Evolutionary conservation across 805 yeast genomes (phyloP), one percentile per base, ranked within the genome.

Genomic region (Schwanniomyces pseudopolymorphus): DNA sequence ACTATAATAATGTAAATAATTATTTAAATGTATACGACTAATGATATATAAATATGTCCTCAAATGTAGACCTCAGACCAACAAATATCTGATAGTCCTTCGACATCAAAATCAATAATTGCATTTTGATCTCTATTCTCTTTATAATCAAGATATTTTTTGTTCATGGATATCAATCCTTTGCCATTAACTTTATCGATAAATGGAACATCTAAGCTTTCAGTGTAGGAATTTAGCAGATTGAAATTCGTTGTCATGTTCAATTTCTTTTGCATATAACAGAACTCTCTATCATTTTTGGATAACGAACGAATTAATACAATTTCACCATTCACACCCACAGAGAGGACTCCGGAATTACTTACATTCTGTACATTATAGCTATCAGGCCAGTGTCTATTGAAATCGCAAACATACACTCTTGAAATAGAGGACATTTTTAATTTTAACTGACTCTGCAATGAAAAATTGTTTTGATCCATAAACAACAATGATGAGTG

Each of bases 241-340:
- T 46, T 41, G 3, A 35, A 19, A 13, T 31, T 27, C 11, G 31
- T 39, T 14, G 39, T 44, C 5, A 22, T 22, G 19, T 51, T 49
- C 39, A 65, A 38, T 1, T 48, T 48, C 10, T 51, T 20, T 3
- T 51, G 44, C 13, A 67, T 35, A 1, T 37, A 40, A 2, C 35
- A 14, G 13, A 58, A 43, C 39, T 61, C 66, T 3, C 33, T 38
- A 14, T 49, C 51, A 3, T 52, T 22, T 4, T 25, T 43, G 3
- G 40, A 22, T 2, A 58, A 40, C 4, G 50, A 42, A 27, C 67
- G 50, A 19, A 66, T 41, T 3, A 52, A 41, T 3, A 51, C 49
- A 8, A 71, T 47, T 41, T 70, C 74, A 2, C 78, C 78, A 50
- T 63, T 70, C 3, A 71, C 71, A 0, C 69, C 74, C 20, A 69